Evolutionary conservation across 2,329 filamentous ascomycete species (phyloP).

Genomic region (Cadophora sp.): DNA sequence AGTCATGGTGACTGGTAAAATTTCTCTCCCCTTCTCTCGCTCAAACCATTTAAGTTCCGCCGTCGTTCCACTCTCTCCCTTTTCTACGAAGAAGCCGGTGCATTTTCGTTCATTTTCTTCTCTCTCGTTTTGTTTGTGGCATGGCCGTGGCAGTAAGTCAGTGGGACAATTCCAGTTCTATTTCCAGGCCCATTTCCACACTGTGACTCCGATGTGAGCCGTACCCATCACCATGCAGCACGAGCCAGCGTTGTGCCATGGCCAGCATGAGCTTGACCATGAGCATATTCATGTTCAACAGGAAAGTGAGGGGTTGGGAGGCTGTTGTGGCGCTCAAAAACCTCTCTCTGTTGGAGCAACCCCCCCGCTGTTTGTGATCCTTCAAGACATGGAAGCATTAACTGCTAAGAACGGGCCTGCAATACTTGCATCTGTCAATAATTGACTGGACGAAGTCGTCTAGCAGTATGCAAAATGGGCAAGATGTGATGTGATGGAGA

Average conservation of each 20-base stretch:
- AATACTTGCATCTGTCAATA: conserved; percentile 27
- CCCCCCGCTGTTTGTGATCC: conserved; percentile 27
- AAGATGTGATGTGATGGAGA: conserved; percentile 24
- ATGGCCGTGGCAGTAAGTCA: background rate
- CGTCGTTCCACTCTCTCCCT: conserved; percentile 19
- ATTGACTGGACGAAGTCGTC: conserved; percentile 15
- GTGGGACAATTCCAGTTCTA: conserved; percentile 19
- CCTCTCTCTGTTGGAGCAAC: conserved; percentile 9
- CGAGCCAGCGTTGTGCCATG: conserved; percentile 14
- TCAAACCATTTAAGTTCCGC: conserved; percentile 12
- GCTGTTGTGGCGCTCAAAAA: conserved; percentile 33
- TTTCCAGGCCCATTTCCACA: conserved; percentile 11
- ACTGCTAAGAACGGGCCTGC: conserved; percentile 7
- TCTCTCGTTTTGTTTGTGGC: conserved; percentile 4
- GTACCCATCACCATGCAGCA: conserved; percentile 25
- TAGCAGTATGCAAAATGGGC: conserved; percentile 26
- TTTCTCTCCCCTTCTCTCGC: conserved; percentile 1
- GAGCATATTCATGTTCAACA: conserved; percentile 3
- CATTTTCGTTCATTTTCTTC: conserved; percentile 9
- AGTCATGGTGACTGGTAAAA: conserved; percentile 38
- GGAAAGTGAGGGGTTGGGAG: conserved; percentile 37
- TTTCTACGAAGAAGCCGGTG: conserved; percentile 9
- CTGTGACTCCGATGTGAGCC: conserved; percentile 23
- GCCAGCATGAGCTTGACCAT: background rate
- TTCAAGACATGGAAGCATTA: conserved; percentile 23